phyloP scores from a whole-genome alignment of 495 filamentous ascomycete genomes.

The Paragyromitra xinjiangensis region DNA sequence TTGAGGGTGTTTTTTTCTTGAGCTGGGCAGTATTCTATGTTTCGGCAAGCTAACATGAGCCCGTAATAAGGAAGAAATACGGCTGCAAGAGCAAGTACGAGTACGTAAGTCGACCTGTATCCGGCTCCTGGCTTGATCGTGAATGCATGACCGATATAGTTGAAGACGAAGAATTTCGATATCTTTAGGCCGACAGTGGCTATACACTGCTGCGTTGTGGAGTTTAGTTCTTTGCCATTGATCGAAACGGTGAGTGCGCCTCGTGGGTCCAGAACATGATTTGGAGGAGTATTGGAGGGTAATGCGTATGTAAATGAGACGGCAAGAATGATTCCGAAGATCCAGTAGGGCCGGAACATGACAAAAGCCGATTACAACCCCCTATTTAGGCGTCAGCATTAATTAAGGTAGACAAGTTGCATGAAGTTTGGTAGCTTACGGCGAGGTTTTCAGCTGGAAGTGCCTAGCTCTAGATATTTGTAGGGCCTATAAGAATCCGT shows the following conservation, averaged over 20 bases:
- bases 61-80: conserved; percentile 17
- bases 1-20: neutral
- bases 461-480: too few species aligned
- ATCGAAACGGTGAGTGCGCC: neutral
- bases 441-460: too few species aligned
- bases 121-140: conserved; percentile 11
- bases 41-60: conserved; percentile 7
- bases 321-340: neutral
- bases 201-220: neutral
- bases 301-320: neutral
- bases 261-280: neutral
- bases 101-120: neutral
- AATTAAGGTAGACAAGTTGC: too few species aligned
- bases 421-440: too few species aligned
- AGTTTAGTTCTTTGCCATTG: neutral
- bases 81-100: neutral
- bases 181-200: neutral
- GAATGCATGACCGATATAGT: conserved; percentile 1
- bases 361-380: too few species aligned
- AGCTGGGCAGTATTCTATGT: neutral
- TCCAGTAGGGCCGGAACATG: neutral
- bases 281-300: neutral
- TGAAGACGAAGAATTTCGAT: neutral
- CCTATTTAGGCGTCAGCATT: too few species aligned
- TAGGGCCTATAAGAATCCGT: too few species aligned